A percentile compares a stretch with the other conserved stretches of the same genome.
Conservation (phyloP, 164 flowering plant genomes). For the Magnolia kwangsiensis region DNA sequence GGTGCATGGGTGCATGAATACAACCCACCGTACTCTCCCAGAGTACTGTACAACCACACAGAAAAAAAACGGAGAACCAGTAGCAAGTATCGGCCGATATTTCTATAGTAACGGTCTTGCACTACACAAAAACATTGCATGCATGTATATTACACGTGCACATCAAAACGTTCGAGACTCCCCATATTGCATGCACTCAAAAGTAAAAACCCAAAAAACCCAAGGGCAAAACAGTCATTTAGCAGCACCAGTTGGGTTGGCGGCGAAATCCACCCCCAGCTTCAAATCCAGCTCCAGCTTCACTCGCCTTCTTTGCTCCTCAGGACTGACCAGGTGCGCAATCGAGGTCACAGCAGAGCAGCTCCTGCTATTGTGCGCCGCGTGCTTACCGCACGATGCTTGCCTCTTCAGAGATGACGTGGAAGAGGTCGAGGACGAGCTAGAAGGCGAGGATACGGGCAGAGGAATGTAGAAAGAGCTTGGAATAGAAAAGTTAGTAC, state of each 20-base stretch:
- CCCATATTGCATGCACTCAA: background rate
- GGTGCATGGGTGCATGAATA: no score
- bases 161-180: background rate
- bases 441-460: constrained; percentile 16
- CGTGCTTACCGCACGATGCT: constrained; percentile 3
- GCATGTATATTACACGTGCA: background rate
- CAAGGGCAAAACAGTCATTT: background rate
- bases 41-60: no score
- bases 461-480: constrained; percentile 20
- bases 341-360: constrained; percentile 51
- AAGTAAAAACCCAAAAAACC: background rate
- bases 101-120: background rate
- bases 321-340: constrained; percentile 43
- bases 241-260: background rate
- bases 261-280: constrained; percentile 22
- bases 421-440: constrained; percentile 15
- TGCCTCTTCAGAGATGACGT: background rate
- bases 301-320: background rate
- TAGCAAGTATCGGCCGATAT: no score
- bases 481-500: constrained; percentile 68
- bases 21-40: no score
- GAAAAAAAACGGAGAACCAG: no score
- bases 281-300: constrained; percentile 45
- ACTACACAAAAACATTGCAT: background rate
- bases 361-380: constrained; percentile 19